These are phyloP conservation scores for Stromatinia cepivora DNA, from an alignment of 2,329 filamentous ascomycete species.

Conservation along the genomic window DNA sequence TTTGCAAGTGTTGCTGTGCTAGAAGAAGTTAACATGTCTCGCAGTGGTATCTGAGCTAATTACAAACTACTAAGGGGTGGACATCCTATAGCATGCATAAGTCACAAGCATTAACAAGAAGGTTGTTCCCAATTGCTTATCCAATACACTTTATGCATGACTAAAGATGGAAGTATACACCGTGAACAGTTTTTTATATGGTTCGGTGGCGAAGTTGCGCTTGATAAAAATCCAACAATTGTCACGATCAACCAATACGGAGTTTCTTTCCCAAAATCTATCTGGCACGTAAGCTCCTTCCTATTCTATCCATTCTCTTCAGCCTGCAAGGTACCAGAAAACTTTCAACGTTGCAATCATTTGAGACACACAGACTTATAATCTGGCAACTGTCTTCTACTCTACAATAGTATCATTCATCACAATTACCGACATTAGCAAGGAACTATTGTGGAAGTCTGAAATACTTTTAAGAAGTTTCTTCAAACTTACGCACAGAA, in stretches of 20 bases:
- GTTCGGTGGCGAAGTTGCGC: background rate
- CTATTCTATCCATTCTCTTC: background rate
- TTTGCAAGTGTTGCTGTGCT: too few relatives aligned
- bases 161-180: background rate
- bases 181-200: background rate
- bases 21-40: background rate
- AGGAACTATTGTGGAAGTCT: slow-evolving; percentile 1
- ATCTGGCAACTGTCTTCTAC: too few relatives aligned
- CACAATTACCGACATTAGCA: slow-evolving; percentile 11
- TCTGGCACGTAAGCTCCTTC: background rate
- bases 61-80: background rate
- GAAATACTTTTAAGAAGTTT: background rate
- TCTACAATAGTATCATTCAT: background rate
- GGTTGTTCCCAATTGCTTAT: background rate
- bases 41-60: background rate
- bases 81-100: slow-evolving; percentile 5
- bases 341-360: background rate
- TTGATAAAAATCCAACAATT: background rate
- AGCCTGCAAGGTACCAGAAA: background rate
- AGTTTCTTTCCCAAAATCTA: background rate
- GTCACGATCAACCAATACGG: background rate
- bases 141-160: background rate
- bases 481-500: slow-evolving; percentile 14
- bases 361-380: background rate
- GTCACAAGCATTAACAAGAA: slow-evolving; percentile 2